These are phyloP conservation scores for Penicillium sclerotigenum DNA, from an alignment of 2,329 filamentous ascomycete genomes.

Conservation along the genomic window DNA sequence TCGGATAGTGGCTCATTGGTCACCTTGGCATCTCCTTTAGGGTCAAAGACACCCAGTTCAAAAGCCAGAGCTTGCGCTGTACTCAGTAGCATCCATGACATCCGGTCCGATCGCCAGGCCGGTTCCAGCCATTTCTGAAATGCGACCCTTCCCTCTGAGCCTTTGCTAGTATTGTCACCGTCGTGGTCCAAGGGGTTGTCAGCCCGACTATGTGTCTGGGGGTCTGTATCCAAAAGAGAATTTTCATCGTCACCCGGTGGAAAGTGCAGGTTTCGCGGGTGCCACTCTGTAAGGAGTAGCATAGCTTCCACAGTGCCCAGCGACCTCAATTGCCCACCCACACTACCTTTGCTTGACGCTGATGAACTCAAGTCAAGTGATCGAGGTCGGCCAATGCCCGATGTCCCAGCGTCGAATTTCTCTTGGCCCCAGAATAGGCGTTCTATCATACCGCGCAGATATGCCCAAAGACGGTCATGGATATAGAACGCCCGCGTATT, in stretches of 20 bases:
- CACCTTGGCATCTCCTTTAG: conserved; percentile 69
- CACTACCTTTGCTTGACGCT: conserved; percentile 47
- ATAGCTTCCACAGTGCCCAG: conserved; percentile 92
- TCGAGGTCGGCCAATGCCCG: conserved; percentile 62
- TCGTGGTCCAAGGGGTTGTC: conserved; percentile 43
- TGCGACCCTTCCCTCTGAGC: conserved; percentile 71
- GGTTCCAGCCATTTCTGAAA: conserved; percentile 95
- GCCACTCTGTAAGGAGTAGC: conserved; percentile 94
- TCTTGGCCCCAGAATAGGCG: conserved; percentile 94
- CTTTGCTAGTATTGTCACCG: conserved; percentile 41
- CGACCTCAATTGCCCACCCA: conserved; percentile 78
- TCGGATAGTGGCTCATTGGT: conserved; percentile 52
- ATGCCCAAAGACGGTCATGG: conserved; percentile 92
- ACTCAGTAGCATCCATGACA: conserved; percentile 97
- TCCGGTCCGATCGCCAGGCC: conserved; percentile 87
- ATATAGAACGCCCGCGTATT: conserved; percentile 84
- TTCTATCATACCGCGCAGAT: conserved; percentile 91
- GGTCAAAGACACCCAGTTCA: conserved; percentile 92
- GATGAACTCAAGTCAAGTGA: conserved; percentile 61
- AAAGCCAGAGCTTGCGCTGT: conserved; percentile 87
- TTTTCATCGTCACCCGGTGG: conserved; percentile 68
- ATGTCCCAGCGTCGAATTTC: conserved; percentile 75
- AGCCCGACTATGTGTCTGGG: conserved; percentile 60
- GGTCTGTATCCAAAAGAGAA: conserved; percentile 64
- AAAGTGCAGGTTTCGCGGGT: conserved; percentile 90